These are phyloP conservation scores for Monosporozyma solicola DNA, from an alignment of 805 yeast genomes.

Conservation along the genomic window DNA sequence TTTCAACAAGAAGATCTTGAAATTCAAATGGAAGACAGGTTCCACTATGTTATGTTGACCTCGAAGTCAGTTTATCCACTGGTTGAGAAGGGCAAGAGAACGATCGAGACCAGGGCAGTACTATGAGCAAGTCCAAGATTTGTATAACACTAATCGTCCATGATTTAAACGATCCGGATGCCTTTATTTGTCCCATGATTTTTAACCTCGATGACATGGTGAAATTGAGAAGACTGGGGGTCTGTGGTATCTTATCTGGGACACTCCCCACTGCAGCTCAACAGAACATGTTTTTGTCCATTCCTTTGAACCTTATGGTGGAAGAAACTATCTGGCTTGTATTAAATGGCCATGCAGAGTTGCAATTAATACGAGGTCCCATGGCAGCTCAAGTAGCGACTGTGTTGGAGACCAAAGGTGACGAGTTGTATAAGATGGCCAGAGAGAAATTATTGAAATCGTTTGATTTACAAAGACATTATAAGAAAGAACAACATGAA, in stretches of 20 bases:
- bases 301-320: conserved; percentile 64
- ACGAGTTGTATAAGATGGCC: conserved; percentile 2
- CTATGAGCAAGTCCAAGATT: not conserved
- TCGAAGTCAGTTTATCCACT: not conserved
- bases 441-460: conserved; percentile 6
- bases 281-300: conserved; percentile 77
- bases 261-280: conserved; percentile 88
- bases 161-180: not conserved
- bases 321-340: conserved; percentile 71
- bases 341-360: conserved; percentile 32
- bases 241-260: conserved; percentile 73
- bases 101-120: not conserved
- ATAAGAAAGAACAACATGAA: conserved; percentile 16
- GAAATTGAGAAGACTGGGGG: conserved; percentile 48
- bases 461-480: conserved; percentile 15
- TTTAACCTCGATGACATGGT: conserved; percentile 50
- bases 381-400: conserved; percentile 12
- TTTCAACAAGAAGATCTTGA: not conserved
- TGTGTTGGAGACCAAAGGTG: not conserved
- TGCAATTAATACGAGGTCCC: conserved; percentile 36
- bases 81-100: not conserved
- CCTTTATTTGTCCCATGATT: conserved; percentile 35
- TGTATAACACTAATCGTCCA: not conserved
- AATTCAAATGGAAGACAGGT: not conserved
- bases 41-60: not conserved